phyloP scores from a whole-genome alignment of 192 early-diverging fungal species.

The Helicostylum pulchrum region DNA sequence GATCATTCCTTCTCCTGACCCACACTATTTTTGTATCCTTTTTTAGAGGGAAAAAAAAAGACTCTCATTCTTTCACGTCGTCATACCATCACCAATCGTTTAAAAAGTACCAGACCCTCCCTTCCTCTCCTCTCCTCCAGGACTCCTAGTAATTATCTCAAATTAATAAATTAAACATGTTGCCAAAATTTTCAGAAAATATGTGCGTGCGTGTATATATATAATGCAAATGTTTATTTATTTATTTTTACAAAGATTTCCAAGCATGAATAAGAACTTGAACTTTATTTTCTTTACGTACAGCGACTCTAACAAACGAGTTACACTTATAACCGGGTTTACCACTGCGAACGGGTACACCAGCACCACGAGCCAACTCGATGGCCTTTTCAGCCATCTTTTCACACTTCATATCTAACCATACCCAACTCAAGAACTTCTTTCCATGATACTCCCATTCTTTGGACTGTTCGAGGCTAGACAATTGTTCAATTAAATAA shows the following conservation, averaged over 20 bases:
- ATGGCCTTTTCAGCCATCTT: constrained; percentile 62
- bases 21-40: background rate
- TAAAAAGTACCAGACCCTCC: too few species aligned
- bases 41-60: too few species aligned
- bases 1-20: background rate
- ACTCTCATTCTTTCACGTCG: too few species aligned
- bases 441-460: constrained; percentile 71
- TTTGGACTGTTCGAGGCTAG: constrained; percentile 14
- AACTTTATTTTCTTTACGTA: constrained; percentile 67
- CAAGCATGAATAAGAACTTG: constrained; percentile 71
- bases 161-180: too few species aligned
- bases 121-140: too few species aligned
- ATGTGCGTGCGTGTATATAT: too few species aligned
- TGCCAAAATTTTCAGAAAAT: too few species aligned
- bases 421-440: constrained; percentile 82
- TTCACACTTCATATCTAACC: constrained; percentile 70
- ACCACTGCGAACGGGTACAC: constrained; percentile 83
- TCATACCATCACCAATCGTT: too few species aligned
- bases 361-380: constrained; percentile 63
- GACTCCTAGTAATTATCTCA: too few species aligned
- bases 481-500: constrained; percentile 46
- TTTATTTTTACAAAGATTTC: constrained; percentile 39
- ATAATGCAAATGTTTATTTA: background rate
- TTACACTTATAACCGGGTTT: constrained; percentile 70
- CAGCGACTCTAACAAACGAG: constrained; percentile 74